A percentile compares a stretch with the other conserved stretches of the same genome.
Conservation (phyloP, 2,329 filamentous ascomycete genomes). For the Ramularia collo-cygni region DNA sequence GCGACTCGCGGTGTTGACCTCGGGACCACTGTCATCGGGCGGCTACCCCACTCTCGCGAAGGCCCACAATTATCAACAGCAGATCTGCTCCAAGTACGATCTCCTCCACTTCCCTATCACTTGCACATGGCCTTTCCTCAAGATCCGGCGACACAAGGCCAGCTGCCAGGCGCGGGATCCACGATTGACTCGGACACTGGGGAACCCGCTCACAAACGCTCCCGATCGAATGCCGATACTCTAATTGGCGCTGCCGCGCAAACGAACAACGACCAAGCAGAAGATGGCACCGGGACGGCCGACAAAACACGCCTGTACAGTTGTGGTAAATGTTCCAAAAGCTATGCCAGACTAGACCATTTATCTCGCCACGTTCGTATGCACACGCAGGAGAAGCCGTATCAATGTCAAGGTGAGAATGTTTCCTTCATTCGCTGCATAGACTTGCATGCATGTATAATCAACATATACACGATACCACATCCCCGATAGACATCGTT, state of each 20-base stretch:
- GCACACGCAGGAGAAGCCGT: constrained; percentile 40
- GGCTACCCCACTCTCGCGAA: too few relatives aligned
- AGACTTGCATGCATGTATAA: background rate
- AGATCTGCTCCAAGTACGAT: too few relatives aligned
- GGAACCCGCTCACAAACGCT: constrained; percentile 10
- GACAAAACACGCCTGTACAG: constrained; percentile 34
- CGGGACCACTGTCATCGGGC: too few relatives aligned
- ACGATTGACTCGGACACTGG: constrained; percentile 1
- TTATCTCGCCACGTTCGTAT: constrained; percentile 47
- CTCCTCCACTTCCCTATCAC: background rate
- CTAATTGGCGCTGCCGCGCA: constrained; percentile 3
- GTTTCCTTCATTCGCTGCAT: background rate
- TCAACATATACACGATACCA: background rate
- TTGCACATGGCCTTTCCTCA: background rate
- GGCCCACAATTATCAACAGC: too few relatives aligned
- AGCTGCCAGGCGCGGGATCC: background rate
- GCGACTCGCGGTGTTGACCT: too few relatives aligned
- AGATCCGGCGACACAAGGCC: background rate
- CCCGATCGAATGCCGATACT: constrained; percentile 5
- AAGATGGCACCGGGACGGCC: too few relatives aligned
- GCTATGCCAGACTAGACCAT: constrained; percentile 48
- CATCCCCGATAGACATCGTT: constrained; percentile 26
- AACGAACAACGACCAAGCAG: constrained; percentile 5
- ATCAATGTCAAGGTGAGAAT: constrained; percentile 14
- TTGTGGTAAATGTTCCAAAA: constrained; percentile 47